Conservation (phyloP, 176 grass and related monocot genomes). For the Poa annua region DNA sequence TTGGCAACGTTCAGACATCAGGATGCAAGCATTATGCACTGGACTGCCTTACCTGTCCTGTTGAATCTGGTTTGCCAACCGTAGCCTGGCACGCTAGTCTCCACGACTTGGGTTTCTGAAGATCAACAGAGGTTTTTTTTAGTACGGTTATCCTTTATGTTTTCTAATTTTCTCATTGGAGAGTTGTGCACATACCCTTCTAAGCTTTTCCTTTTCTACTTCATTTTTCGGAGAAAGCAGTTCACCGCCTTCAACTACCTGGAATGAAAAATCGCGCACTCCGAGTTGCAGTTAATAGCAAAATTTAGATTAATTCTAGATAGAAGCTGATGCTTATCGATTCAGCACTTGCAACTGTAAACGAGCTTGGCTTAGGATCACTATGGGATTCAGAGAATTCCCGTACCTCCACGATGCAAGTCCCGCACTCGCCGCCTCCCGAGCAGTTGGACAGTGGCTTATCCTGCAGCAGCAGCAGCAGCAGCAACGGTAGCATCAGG, state of each 20-base stretch:
- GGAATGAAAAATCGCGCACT: background rate
- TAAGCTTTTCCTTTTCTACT: constrained; percentile 75
- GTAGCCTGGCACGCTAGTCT: constrained; percentile 89
- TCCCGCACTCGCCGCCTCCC: constrained; percentile 77
- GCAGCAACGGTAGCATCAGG: background rate
- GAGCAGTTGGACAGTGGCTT: constrained; percentile 64
- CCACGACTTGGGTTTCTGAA: constrained; percentile 90
- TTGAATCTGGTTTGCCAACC: constrained; percentile 80
- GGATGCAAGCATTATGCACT: background rate
- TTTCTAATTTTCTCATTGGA: background rate
- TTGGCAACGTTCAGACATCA: background rate
- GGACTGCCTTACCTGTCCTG: constrained; percentile 61
- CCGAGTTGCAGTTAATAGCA: background rate
- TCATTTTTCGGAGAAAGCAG: constrained; percentile 71
- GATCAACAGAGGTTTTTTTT: background rate
- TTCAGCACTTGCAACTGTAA: background rate
- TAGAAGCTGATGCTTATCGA: background rate
- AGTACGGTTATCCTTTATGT: background rate
- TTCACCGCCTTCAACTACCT: constrained; percentile 86
- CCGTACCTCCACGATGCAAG: constrained; percentile 85
- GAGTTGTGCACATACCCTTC: constrained; percentile 54
- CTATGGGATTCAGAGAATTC: background rate
- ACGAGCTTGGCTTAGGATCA: background rate
- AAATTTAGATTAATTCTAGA: background rate
- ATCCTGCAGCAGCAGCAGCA: constrained; percentile 52